Base-by-base conservation (phyloP, 768 basidiomycete genomes). In the Pisolithus orientalis region DNA sequence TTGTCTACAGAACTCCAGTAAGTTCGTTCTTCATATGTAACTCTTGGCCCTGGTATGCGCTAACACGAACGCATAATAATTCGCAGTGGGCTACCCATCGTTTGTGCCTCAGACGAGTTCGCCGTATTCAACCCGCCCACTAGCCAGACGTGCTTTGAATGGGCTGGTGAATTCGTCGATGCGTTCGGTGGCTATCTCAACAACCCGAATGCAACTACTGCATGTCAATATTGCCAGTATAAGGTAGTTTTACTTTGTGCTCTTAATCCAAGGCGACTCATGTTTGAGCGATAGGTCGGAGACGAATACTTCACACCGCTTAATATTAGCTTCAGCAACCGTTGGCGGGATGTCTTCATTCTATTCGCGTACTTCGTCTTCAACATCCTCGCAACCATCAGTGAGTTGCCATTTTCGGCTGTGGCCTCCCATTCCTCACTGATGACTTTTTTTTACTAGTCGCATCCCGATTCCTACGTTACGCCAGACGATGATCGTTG, bases 211-310 rank as follows among this genome's bases (percentile, higher is more conserved):
- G 87, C 78, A 10, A 84, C 81, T 0, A 50, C 64, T 1, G 62
- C 67, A 6, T 94, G 93, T 65, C 75, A 77, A 14, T 94, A 90
- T 65, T 94, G 92, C 60, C 79, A 82, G 59, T 90, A 78, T 62
- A 50, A 57, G 52, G 74, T 74, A 1, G 43, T 6, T 27, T n/a
- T 3, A 31, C n/a, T 21, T 16, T n/a, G 0, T n/a, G 21, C 40
- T 27, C 34, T 37, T 16, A 10, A 32, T 11, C 17, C 6, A 25
- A 14, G 31, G 51, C 31, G 52, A 37, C 48, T 58, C 32, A 55
- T 39, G 10, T 21, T 21, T 10, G 16, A 14, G 45, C 6, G 14
- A 44, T 29, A 76, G 61, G 68, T 78, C 24, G 87, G 88, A 0
- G 85, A 90, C 57, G 70, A 90, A 56, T 91, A 85, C 70, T 87